These are phyloP conservation scores for Podosphaera fusca DNA, from an alignment of 2,329 filamentous ascomycete genomes.

Conservation along the genomic window DNA sequence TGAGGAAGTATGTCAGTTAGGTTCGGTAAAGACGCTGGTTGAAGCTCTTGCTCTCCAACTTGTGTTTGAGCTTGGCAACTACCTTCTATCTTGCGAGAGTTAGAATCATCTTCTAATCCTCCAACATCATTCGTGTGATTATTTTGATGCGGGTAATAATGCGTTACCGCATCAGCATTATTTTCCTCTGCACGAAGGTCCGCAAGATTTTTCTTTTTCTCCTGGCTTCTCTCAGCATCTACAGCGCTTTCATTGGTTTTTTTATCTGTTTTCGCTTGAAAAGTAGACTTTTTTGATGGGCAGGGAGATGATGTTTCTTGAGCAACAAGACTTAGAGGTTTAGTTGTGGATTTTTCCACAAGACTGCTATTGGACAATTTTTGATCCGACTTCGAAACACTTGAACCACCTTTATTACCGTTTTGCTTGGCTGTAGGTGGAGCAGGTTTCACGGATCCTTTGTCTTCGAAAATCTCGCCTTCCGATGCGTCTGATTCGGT, in stretches of 20 bases:
- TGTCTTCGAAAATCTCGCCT: conserved; percentile 16
- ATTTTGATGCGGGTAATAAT: conserved; percentile 3
- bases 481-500: conserved; percentile 11
- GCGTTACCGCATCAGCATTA: conserved; percentile 5
- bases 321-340: conserved; percentile 4
- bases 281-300: conserved; percentile 4
- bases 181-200: too few species aligned
- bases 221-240: too few species aligned
- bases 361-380: neutral
- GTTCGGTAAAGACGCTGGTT: conserved; percentile 3
- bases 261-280: too few species aligned
- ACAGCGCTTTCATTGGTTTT: too few species aligned
- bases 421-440: conserved; percentile 6
- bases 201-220: too few species aligned
- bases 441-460: conserved; percentile 4
- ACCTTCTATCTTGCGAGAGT: conserved; percentile 6
- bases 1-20: conserved; percentile 10
- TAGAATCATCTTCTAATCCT: conserved; percentile 3
- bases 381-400: too few species aligned
- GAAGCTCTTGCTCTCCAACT: conserved; percentile 3
- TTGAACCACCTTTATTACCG: conserved; percentile 4
- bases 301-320: conserved; percentile 1
- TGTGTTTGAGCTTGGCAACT: conserved; percentile 1
- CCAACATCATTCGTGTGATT: conserved; percentile 8
- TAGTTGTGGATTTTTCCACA: conserved; percentile 5